Conservation (phyloP, 2,329 filamentous ascomycete species). For the Apiospora rasikravindrae region DNA sequence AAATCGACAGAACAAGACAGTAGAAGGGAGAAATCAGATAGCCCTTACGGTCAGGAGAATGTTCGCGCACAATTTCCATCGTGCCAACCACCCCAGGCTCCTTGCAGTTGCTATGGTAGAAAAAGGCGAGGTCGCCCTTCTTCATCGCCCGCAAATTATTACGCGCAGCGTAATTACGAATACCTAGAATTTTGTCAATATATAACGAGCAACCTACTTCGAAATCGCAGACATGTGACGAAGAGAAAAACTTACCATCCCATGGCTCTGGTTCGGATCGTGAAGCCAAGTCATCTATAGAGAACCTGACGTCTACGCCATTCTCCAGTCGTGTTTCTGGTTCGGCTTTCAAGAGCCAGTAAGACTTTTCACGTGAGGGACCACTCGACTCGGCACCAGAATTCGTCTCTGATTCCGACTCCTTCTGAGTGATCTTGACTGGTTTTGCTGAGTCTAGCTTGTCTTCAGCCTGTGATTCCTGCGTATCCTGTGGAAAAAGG, state of each 20-base stretch:
- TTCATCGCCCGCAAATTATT: slow-evolving; percentile 95
- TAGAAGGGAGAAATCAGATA: neutral
- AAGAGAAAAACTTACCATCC: slow-evolving; percentile 69
- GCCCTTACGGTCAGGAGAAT: slow-evolving; percentile 74
- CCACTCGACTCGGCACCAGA: neutral
- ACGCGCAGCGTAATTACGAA: slow-evolving; percentile 60
- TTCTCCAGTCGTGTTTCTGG: slow-evolving; percentile 87
- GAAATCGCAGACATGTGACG: neutral
- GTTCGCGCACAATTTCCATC: slow-evolving; percentile 88
- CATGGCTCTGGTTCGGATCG: slow-evolving; percentile 82
- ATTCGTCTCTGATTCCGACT: neutral
- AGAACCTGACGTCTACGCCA: slow-evolving; percentile 88
- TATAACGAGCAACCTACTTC: neutral
- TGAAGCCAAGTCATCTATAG: slow-evolving; percentile 84
- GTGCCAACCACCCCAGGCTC: slow-evolving; percentile 84
- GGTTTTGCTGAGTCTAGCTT: neutral
- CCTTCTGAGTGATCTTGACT: neutral
- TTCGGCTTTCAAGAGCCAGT: slow-evolving; percentile 88
- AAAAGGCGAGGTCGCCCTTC: slow-evolving; percentile 89
- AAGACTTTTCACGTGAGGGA: slow-evolving; percentile 43
- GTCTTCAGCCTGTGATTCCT: neutral
- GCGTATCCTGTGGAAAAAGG: neutral
- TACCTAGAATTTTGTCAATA: slow-evolving; percentile 32
- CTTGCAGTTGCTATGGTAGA: slow-evolving; percentile 96
- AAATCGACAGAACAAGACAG: neutral